These are phyloP conservation scores for Ascochyta pisi DNA, from an alignment of 2,329 filamentous ascomycete genomes.

Conservation along the genomic window DNA sequence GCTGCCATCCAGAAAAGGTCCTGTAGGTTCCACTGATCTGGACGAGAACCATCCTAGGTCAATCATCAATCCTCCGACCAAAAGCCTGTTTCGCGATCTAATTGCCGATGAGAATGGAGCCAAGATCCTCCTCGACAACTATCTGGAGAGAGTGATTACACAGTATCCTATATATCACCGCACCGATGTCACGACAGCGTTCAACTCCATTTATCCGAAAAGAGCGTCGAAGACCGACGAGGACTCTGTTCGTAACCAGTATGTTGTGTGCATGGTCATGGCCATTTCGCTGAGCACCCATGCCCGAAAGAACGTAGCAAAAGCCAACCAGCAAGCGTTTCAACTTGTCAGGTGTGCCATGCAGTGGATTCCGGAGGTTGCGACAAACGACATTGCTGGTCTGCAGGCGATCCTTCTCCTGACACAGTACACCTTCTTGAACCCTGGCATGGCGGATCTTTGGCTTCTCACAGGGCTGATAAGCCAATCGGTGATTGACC, in stretches of 20 bases:
- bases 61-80: conserved; percentile 45
- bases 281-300: conserved; percentile 47
- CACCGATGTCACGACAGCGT: conserved; percentile 42
- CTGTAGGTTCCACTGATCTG: conserved; percentile 44
- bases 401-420: conserved; percentile 46
- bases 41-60: conserved; percentile 47
- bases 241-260: conserved; percentile 40
- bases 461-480: conserved; percentile 48
- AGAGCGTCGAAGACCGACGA: conserved; percentile 32
- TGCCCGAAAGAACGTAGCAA: conserved; percentile 42
- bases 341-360: conserved; percentile 45
- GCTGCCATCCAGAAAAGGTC: conserved; percentile 44
- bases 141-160: conserved; percentile 44
- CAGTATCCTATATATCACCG: conserved; percentile 49
- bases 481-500: conserved; percentile 46
- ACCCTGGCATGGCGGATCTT: conserved; percentile 46
- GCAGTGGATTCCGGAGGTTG: conserved; percentile 46
- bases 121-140: conserved; percentile 42
- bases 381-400: conserved; percentile 45
- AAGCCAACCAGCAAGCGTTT: conserved; percentile 43
- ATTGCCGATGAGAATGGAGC: conserved; percentile 42
- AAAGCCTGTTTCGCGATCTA: conserved; percentile 33
- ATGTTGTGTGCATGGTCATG: conserved; percentile 49
- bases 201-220: conserved; percentile 42
- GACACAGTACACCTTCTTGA: conserved; percentile 47